Percentiles rank a stretch among this genome's conserved stretches.
These are phyloP conservation scores for Backusella luteola DNA, from an alignment of 192 early-diverging fungal genomes.

Conservation along the genomic window DNA sequence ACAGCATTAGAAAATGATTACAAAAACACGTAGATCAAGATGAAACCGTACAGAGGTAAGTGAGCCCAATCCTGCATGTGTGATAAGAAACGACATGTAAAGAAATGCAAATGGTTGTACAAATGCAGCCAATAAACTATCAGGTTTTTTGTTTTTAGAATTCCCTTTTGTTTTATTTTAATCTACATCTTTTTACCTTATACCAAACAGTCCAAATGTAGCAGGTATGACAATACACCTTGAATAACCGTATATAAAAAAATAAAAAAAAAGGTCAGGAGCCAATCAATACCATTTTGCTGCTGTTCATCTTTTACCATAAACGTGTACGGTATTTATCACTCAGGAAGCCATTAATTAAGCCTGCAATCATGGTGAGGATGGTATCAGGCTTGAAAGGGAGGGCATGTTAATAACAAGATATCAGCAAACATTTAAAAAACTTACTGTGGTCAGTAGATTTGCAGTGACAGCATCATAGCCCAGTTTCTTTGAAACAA, in stretches of 20 bases:
- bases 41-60: slow-evolving; percentile 25
- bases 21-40: not conserved
- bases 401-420: not conserved
- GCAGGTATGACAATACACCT: slow-evolving; percentile 36
- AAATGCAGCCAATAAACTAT: slow-evolving; percentile 30
- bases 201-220: slow-evolving; percentile 26
- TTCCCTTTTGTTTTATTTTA: not conserved
- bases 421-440: not conserved
- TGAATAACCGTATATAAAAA: not conserved
- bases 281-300: not conserved
- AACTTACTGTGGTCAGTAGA: slow-evolving; percentile 32
- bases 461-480: slow-evolving; percentile 39
- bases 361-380: slow-evolving; percentile 29
- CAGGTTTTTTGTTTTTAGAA: not conserved
- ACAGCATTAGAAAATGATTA: not conserved
- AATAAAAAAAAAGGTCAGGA: not conserved
- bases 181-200: slow-evolving; percentile 13
- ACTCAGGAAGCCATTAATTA: slow-evolving; percentile 32
- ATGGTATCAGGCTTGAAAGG: slow-evolving; percentile 31
- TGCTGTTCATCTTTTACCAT: slow-evolving; percentile 19
- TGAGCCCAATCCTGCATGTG: slow-evolving; percentile 27
- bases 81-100: slow-evolving; percentile 32
- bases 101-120: slow-evolving; percentile 35
- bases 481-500: slow-evolving; percentile 35
- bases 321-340: slow-evolving; percentile 30